phyloP scores from a whole-genome alignment of 306 rosid genomes.

The Sesbania bispinosa region DNA sequence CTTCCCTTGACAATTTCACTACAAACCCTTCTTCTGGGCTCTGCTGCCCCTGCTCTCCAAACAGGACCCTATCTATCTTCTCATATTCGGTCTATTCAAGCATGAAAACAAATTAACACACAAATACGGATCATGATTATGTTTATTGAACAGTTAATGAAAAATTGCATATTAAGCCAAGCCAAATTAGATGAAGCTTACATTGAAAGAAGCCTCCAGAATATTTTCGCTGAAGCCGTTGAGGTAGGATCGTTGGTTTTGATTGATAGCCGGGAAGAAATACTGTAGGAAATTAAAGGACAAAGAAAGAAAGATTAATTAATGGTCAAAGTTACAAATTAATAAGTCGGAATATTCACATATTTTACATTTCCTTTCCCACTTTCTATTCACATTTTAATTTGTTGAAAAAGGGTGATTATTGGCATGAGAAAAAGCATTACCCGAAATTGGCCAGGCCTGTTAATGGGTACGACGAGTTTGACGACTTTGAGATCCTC shows the following conservation, averaged over 20 bases:
- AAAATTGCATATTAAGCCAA: neutral
- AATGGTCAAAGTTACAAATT: no score
- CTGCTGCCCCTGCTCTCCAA: neutral
- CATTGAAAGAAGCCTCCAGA: slow-evolving; percentile 33
- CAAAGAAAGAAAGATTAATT: neutral
- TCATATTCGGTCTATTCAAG: slow-evolving; percentile 1
- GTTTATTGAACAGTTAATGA: neutral
- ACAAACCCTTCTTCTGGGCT: slow-evolving; percentile 18
- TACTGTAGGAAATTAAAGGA: neutral
- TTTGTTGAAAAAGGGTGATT: no score
- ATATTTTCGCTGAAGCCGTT: slow-evolving; percentile 22
- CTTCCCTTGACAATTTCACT: slow-evolving; percentile 19
- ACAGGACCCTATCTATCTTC: slow-evolving; percentile 17
- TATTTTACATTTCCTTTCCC: no score
- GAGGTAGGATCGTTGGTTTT: slow-evolving; percentile 19
- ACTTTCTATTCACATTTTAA: no score
- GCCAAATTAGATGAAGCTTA: neutral
- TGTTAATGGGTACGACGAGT: slow-evolving; percentile 11
- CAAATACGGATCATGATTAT: neutral
- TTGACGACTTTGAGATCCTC: slow-evolving; percentile 12
- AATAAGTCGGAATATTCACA: no score
- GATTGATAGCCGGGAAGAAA: neutral
- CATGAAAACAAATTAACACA: neutral
- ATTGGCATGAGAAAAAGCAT: no score
- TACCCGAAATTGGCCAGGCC: neutral